phyloP scores from a whole-genome alignment of 2,329 filamentous ascomycete species.

The Arthrinium puccinioides region DNA sequence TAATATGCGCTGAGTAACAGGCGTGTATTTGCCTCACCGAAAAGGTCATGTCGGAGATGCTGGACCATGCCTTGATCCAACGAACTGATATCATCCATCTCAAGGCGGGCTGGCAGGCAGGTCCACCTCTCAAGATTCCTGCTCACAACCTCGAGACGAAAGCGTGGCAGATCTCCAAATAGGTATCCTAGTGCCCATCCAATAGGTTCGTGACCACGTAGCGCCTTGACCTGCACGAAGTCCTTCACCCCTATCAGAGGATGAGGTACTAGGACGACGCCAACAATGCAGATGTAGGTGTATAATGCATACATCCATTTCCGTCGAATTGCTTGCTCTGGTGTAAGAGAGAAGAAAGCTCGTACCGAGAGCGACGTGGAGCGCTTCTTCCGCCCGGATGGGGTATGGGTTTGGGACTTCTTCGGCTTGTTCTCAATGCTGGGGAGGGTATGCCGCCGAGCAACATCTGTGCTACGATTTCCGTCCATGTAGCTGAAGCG shows the following conservation, averaged over 20 bases:
- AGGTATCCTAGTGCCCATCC: constrained; percentile 91
- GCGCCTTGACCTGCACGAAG: constrained; percentile 60
- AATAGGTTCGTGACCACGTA: constrained; percentile 71
- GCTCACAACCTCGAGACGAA: constrained; percentile 65
- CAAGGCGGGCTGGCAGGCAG: constrained; percentile 49
- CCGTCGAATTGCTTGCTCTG: constrained; percentile 64
- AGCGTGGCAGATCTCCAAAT: constrained; percentile 66
- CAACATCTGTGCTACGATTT: constrained; percentile 8
- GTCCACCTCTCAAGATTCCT: constrained; percentile 70
- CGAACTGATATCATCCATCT: constrained; percentile 21
- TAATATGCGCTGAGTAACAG: constrained; percentile 72
- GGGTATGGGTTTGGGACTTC: constrained; percentile 44
- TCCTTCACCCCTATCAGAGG: constrained; percentile 53
- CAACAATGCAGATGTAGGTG: constrained; percentile 61
- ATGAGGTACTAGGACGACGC: constrained; percentile 52
- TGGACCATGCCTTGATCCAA: constrained; percentile 55
- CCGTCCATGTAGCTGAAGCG: constrained; percentile 6
- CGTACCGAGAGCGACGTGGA: constrained; percentile 57
- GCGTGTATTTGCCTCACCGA: constrained; percentile 77
- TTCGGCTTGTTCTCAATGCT: constrained; percentile 24
- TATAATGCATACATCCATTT: constrained; percentile 82
- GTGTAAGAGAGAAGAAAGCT: constrained; percentile 74
- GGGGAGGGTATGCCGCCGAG: constrained; percentile 47
- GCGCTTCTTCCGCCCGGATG: constrained; percentile 59
- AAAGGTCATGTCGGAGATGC: constrained; percentile 51